phyloP scores from a whole-genome alignment of 2,329 filamentous ascomycete species.

The Aspergillus amoenus region DNA sequence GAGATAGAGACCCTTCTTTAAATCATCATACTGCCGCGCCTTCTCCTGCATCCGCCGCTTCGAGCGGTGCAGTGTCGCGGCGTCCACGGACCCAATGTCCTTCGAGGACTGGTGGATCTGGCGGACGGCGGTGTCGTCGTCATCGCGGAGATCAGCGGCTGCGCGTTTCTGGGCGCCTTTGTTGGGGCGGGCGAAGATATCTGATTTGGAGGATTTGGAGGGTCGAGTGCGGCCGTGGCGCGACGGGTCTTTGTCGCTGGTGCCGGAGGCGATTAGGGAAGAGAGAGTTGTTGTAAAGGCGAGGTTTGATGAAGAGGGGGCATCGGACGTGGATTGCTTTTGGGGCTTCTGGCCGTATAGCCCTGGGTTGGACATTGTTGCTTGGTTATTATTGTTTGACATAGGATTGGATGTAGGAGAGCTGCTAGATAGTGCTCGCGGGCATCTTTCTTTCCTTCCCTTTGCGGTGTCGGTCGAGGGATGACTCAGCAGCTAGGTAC shows the following conservation, averaged over 20 bases:
- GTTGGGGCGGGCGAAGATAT: conserved; percentile 69
- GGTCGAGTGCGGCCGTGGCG: conserved; percentile 43
- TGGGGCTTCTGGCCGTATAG: conserved; percentile 75
- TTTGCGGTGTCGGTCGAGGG: conserved; percentile 4
- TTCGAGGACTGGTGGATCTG: conserved; percentile 61
- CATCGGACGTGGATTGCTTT: conserved; percentile 58
- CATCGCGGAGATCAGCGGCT: conserved; percentile 53
- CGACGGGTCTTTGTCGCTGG: conserved; percentile 49
- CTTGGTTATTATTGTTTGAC: not conserved
- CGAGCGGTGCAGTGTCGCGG: conserved; percentile 61
- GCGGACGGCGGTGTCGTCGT: conserved; percentile 56
- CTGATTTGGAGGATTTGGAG: conserved; percentile 58
- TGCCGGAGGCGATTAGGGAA: conserved; percentile 62
- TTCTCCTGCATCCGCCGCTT: conserved; percentile 87
- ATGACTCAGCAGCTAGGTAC: conserved; percentile 14
- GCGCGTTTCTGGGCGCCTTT: conserved; percentile 63
- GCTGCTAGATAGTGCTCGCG: not conserved
- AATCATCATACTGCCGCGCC: conserved; percentile 78
- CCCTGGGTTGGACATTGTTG: conserved; percentile 26
- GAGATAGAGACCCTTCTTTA: conserved; percentile 88
- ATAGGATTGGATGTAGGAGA: not conserved
- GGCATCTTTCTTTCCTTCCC: not conserved
- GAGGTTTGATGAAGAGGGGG: conserved; percentile 66
- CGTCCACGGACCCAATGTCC: conserved; percentile 63
- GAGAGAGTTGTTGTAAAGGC: conserved; percentile 88